Evolutionary conservation across 805 yeast species (phyloP).

Genomic region (Metschnikowia koreensis): DNA sequence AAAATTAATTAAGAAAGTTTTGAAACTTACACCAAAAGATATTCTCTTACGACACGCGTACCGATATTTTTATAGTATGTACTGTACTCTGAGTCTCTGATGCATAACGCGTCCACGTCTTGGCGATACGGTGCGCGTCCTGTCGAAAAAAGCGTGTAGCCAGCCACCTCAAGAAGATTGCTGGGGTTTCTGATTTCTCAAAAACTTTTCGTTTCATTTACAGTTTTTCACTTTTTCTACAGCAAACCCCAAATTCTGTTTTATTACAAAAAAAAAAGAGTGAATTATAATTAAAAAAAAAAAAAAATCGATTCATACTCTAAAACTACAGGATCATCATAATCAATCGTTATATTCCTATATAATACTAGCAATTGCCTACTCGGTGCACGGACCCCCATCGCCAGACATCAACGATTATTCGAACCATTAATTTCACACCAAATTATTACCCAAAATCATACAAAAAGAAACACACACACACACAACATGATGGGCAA

Average conservation of each 20-base stretch:
- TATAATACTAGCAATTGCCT: background rate
- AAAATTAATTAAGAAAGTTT: too few species aligned
- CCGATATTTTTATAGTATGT: background rate
- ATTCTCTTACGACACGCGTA: too few species aligned
- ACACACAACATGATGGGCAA: background rate
- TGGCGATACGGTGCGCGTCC: background rate
- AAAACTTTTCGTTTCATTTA: background rate
- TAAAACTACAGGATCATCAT: background rate
- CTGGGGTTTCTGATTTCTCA: background rate
- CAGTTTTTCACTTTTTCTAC: background rate
- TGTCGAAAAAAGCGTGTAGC: slow-evolving; percentile 2
- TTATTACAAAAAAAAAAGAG: background rate
- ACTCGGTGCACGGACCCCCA: background rate
- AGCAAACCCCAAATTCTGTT: background rate
- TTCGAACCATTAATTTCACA: background rate
- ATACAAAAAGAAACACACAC: too few species aligned
- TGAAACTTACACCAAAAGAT: too few species aligned
- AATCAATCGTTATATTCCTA: background rate
- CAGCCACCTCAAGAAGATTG: slow-evolving; percentile 5
- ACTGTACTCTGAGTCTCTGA: background rate
- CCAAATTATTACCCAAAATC: background rate
- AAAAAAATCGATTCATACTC: background rate
- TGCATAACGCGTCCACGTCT: background rate
- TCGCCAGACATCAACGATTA: background rate
- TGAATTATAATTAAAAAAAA: background rate